Conservation (phyloP, 306 rosid species). For the Carpinus fangiana region DNA sequence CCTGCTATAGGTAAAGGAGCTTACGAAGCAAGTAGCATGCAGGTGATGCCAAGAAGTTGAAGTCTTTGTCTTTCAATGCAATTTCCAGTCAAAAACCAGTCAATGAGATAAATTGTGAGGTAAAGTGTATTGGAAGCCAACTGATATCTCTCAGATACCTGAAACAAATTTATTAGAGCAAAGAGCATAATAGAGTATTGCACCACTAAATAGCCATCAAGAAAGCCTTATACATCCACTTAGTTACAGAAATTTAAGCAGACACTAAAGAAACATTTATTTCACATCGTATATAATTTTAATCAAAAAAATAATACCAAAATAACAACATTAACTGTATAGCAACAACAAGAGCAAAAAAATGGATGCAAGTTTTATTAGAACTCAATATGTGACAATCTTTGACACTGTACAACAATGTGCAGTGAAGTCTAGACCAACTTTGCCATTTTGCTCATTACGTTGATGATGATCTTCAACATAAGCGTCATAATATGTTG, state of each 20-base stretch:
- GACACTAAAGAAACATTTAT: neutral
- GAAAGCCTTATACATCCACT: neutral
- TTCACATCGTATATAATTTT: neutral
- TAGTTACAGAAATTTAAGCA: neutral
- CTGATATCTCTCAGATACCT: conserved; percentile 90
- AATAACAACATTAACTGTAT: neutral
- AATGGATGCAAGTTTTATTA: neutral
- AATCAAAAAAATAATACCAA: neutral
- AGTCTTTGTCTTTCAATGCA: conserved; percentile 69
- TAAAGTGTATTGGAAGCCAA: conserved; percentile 78
- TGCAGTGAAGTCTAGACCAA: neutral
- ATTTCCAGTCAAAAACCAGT: conserved; percentile 78
- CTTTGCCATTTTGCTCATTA: neutral
- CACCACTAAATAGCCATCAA: neutral
- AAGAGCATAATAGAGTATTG: neutral
- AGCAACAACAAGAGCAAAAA: neutral
- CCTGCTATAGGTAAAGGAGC: conserved; percentile 33
- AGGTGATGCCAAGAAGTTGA: conserved; percentile 92
- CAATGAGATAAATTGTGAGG: conserved; percentile 79
- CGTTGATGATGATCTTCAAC: neutral
- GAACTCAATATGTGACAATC: neutral
- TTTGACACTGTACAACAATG: neutral
- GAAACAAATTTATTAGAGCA: conserved; percentile 29
- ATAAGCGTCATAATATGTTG: neutral
- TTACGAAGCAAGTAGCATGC: conserved; percentile 97